Evolutionary conservation across 2,329 filamentous ascomycete genomes (phyloP), one percentile per base, ranked within the genome.

Genomic region (Chaetomium sp.): DNA sequence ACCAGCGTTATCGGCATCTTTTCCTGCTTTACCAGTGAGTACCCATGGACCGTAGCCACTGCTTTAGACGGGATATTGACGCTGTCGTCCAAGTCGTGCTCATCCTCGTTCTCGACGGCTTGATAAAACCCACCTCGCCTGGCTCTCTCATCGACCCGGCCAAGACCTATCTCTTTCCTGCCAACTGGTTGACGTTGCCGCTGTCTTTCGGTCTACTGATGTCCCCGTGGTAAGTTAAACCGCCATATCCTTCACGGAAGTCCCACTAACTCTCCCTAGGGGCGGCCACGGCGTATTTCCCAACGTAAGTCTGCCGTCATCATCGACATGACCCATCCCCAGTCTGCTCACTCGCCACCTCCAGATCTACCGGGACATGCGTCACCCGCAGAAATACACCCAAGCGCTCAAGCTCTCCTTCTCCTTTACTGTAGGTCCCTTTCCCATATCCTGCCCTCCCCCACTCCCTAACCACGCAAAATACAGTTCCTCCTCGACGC

Each of bases 1-100:
- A 97, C 92, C 29, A 96, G 92, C 74, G 88, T 98, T 64, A 80
- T 98, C 67, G 94, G 94, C n/a, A 96, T 99, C 60, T 81, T 97
- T 70, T 93, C 87, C 64, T 96, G 92, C 70, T 89, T 96, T 69
- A 88, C 88, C 72, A 97, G 91, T 94, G 80, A 81, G 90, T 42
- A 42, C 21, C 9, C 3, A 25, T 12, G 7, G 7, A 42, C 23
- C 12, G 5, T 19, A 19, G 1, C 27, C 1, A 19, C 9, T 4
- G 19, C 12, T n/a, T 8, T 10, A 1, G 38, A 12, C 9, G 10
- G 1, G n/a, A 23, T 47, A 25, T 62, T 70, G 25, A 68, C 51
- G 2, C n/a, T 25, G 42, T 54, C 6, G 60, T 42, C 2, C 72
- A 94, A 94, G 91, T 98, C 76, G 90, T 93, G n/a, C 77, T 89